phyloP scores from a whole-genome alignment of 305 asterid species.

The Fraxinus ornus region DNA sequence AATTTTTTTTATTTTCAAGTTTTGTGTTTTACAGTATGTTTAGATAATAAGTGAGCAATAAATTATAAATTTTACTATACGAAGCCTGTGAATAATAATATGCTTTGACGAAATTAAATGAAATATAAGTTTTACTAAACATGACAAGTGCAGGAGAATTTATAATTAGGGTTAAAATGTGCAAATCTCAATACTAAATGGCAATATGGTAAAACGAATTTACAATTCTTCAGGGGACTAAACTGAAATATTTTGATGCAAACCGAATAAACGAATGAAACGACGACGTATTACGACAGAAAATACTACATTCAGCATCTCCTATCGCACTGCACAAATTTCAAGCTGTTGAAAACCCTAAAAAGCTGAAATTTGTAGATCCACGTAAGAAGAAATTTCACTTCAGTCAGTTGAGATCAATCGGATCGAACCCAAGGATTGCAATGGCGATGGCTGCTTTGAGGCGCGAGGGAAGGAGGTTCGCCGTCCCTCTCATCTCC shows the following conservation, averaged over 20 bases:
- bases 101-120: background rate
- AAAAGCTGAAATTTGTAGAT: slow-evolving; percentile 14
- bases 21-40: background rate
- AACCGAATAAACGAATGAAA: background rate
- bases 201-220: background rate
- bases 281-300: background rate
- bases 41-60: background rate
- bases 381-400: slow-evolving; percentile 11
- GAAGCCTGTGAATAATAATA: background rate
- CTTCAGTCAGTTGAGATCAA: background rate
- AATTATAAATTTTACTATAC: background rate
- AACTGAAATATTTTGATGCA: background rate
- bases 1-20: background rate
- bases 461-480: slow-evolving; percentile 88
- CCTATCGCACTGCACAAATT: background rate
- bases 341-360: slow-evolving; percentile 35
- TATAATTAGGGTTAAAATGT: background rate
- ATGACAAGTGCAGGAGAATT: background rate
- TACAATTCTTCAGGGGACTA: background rate
- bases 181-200: background rate
- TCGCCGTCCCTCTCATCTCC: slow-evolving; percentile 58
- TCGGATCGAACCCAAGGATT: slow-evolving; percentile 11
- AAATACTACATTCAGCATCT: background rate
- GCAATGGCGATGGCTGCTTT: slow-evolving; percentile 86
- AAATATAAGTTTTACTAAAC: background rate